phyloP scores from a whole-genome alignment of 2,329 filamentous ascomycete species.

The Microascus cirrosus region DNA sequence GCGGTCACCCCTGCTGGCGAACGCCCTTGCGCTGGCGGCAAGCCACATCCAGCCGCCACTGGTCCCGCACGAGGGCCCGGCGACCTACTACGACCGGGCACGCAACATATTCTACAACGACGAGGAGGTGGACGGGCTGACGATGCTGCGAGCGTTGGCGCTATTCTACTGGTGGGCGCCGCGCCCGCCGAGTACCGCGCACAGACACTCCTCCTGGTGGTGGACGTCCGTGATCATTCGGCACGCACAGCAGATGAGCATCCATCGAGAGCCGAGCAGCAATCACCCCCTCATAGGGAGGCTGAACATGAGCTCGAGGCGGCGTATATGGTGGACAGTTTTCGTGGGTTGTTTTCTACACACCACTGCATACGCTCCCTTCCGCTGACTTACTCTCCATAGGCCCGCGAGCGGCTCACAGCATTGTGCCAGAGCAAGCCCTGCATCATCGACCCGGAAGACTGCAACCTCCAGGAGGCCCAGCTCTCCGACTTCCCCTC shows the following conservation, averaged over 20 bases:
- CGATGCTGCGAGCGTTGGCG: constrained; percentile 21
- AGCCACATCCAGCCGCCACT: constrained; percentile 29
- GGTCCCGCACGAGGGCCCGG: constrained; percentile 23
- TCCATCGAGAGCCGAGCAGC: constrained; percentile 24
- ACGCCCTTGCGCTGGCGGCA: constrained; percentile 25
- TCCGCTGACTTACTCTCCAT: background rate
- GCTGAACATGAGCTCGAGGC: constrained; percentile 15
- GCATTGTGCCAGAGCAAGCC: constrained; percentile 30
- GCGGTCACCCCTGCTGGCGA: constrained; percentile 21
- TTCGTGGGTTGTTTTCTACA: constrained; percentile 18
- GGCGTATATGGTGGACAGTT: constrained; percentile 30
- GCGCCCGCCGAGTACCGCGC: constrained; percentile 21
- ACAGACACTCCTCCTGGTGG: constrained; percentile 30
- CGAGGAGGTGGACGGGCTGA: constrained; percentile 23
- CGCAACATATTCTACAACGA: constrained; percentile 27
- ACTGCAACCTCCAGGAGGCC: constrained; percentile 25
- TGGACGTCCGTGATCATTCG: constrained; percentile 31
- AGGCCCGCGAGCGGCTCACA: constrained; percentile 24
- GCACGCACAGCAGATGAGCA: constrained; percentile 29
- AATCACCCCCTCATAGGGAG: constrained; percentile 10
- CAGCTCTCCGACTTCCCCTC: constrained; percentile 24
- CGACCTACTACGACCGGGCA: constrained; percentile 26
- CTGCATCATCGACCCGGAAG: constrained; percentile 27
- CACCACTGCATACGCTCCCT: too few species aligned
- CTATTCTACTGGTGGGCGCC: constrained; percentile 34